Percentiles rank a stretch among this genome's conserved stretches.
phyloP scores from a whole-genome alignment of 1,284 basidiomycete species.

The Kalmanozyma brasiliensis region DNA sequence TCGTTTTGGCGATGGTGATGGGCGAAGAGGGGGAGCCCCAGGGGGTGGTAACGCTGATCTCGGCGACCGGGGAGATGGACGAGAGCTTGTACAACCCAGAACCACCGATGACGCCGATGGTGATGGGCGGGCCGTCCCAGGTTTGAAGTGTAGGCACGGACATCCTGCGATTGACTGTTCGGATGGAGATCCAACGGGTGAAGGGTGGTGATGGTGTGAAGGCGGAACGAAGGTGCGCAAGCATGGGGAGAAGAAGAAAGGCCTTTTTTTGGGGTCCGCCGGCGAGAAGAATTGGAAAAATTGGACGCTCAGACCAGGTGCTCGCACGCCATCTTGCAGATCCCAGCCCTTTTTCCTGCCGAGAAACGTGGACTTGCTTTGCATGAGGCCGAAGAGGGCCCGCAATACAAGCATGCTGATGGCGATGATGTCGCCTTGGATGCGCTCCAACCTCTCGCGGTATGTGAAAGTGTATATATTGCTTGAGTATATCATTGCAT shows the following conservation, averaged over 20 bases:
- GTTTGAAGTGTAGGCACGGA: constrained; percentile 13
- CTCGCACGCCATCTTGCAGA: constrained; percentile 25
- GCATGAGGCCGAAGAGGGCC: neutral
- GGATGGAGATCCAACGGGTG: neutral
- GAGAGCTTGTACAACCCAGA: constrained; percentile 66
- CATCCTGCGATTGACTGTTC: constrained; percentile 18
- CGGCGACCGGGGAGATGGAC: constrained; percentile 57
- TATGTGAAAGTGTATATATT: no score
- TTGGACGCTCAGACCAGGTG: constrained; percentile 9
- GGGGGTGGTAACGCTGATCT: constrained; percentile 72
- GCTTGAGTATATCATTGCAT: no score
- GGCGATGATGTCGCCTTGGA: no score
- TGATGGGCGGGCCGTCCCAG: constrained; percentile 54
- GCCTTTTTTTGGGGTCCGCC: no score
- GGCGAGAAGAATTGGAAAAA: constrained; percentile 8
- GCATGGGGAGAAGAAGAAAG: neutral
- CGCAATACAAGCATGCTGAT: no score
- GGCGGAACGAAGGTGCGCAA: neutral
- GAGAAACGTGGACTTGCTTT: no score
- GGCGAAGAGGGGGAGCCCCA: constrained; percentile 94
- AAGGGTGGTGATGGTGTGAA: neutral
- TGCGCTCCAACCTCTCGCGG: no score
- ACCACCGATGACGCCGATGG: constrained; percentile 64
- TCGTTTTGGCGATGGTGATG: constrained; percentile 84
- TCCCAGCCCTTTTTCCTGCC: neutral